phyloP scores from a whole-genome alignment of 2,329 filamentous ascomycete genomes.

The Aureobasidium sp. region DNA sequence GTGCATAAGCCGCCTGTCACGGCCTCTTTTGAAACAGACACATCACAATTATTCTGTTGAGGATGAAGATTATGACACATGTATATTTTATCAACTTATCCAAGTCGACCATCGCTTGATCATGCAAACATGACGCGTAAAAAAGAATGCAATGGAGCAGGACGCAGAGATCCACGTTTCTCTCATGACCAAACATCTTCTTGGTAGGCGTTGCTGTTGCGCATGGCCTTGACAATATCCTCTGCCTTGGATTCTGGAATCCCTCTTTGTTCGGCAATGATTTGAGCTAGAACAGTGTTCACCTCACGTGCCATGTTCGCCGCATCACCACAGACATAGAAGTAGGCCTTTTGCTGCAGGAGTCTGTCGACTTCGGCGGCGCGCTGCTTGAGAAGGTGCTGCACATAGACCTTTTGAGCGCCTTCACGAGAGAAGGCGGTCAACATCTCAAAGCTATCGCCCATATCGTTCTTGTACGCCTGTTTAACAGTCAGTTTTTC shows the following conservation, averaged over 20 bases:
- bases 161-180: neutral
- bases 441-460: constrained; percentile 82
- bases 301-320: constrained; percentile 61
- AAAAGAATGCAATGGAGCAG: neutral
- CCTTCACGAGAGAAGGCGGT: constrained; percentile 92
- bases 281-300: constrained; percentile 71
- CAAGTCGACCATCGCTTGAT: constrained; percentile 10
- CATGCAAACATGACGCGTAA: constrained; percentile 9
- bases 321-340: constrained; percentile 97
- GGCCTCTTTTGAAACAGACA: constrained; percentile 6
- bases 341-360: constrained; percentile 78
- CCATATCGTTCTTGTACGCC: constrained; percentile 76
- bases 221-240: constrained; percentile 95
- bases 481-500: constrained; percentile 32
- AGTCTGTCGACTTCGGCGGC: constrained; percentile 81
- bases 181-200: constrained; percentile 61
- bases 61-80: constrained; percentile 1
- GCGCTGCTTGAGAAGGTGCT: constrained; percentile 80
- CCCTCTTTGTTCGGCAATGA: constrained; percentile 76
- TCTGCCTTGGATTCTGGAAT: constrained; percentile 82
- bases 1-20: constrained; percentile 14
- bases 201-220: constrained; percentile 91
- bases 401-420: constrained; percentile 88
- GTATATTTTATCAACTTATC: constrained; percentile 11
- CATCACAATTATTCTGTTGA: constrained; percentile 14